These are phyloP conservation scores for Diaporthe aspalathi DNA, from an alignment of 2,329 filamentous ascomycete genomes.

Conservation along the genomic window DNA sequence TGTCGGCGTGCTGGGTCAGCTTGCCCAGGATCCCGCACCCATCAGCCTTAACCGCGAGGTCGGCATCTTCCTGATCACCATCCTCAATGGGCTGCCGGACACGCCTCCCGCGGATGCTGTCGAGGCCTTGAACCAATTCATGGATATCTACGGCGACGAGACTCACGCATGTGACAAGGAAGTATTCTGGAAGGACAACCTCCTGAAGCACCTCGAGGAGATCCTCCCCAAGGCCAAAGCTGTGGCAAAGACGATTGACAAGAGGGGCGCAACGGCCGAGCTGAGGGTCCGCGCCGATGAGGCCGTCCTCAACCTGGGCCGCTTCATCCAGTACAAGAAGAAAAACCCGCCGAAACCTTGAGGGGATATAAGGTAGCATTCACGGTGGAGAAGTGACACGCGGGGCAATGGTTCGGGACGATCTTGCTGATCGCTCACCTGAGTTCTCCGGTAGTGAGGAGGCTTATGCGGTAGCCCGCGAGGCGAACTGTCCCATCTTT, in stretches of 20 bases:
- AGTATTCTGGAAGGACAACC: constrained; percentile 73
- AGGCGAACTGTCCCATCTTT: constrained; percentile 27
- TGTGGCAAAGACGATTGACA: constrained; percentile 71
- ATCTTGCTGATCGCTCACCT: constrained; percentile 27
- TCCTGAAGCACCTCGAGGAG: constrained; percentile 69
- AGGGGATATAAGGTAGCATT: constrained; percentile 6
- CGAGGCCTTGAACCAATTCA: constrained; percentile 74
- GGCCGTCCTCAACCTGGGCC: constrained; percentile 67
- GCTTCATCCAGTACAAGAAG: constrained; percentile 75
- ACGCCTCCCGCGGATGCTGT: constrained; percentile 68
- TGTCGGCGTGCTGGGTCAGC: constrained; percentile 73
- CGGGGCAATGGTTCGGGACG: background rate
- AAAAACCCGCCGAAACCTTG: constrained; percentile 58
- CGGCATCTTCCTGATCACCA: constrained; percentile 70
- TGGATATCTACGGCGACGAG: constrained; percentile 75
- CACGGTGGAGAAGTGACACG: background rate
- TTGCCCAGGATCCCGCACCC: constrained; percentile 67
- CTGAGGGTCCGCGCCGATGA: constrained; percentile 71
- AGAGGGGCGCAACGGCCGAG: constrained; percentile 63
- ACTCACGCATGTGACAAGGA: constrained; percentile 66
- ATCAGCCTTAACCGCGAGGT: constrained; percentile 69
- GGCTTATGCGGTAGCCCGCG: background rate
- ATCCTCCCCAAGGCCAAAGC: constrained; percentile 64
- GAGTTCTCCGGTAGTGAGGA: background rate
- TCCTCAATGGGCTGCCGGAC: constrained; percentile 63